Conservation (phyloP, 164 flowering plant species). For the grape (Vitis vinifera) region DNA sequence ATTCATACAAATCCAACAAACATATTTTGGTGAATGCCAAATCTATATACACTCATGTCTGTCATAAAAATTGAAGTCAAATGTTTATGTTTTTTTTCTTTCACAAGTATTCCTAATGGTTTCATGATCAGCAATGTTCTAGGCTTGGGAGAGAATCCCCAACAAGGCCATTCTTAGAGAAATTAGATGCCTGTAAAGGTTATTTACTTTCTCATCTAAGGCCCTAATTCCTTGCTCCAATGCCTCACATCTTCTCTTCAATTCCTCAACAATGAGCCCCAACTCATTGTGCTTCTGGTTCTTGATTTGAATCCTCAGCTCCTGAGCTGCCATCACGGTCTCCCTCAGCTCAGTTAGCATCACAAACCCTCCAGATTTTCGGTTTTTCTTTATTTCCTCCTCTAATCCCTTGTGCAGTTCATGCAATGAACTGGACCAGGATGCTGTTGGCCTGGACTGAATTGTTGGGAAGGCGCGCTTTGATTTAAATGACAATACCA, state of each 20-base stretch:
- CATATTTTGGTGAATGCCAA: too few species aligned
- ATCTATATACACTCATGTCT: too few species aligned
- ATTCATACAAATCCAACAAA: too few species aligned
- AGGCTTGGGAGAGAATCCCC: slow-evolving; percentile 19
- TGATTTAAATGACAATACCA: slow-evolving; percentile 32
- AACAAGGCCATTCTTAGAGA: slow-evolving; percentile 34
- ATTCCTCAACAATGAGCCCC: slow-evolving; percentile 11
- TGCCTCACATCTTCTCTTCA: slow-evolving; percentile 23
- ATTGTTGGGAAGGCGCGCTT: slow-evolving; percentile 17
- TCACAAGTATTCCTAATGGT: too few species aligned
- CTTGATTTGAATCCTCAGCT: slow-evolving; percentile 13
- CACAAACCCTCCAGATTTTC: slow-evolving; percentile 6
- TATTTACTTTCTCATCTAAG: slow-evolving; percentile 26
- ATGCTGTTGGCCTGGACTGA: not conserved
- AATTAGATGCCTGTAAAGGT: slow-evolving; percentile 32
- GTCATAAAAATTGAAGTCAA: too few species aligned
- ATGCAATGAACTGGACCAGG: slow-evolving; percentile 22
- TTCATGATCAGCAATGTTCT: not conserved
- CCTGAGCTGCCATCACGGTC: slow-evolving; percentile 8
- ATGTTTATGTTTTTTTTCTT: too few species aligned
- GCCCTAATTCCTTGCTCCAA: slow-evolving; percentile 25
- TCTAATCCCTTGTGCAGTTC: slow-evolving; percentile 23
- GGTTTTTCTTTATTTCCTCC: slow-evolving; percentile 18
- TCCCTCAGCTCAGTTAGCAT: slow-evolving; percentile 25
- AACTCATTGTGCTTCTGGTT: slow-evolving; percentile 6